Base-by-base conservation (phyloP, 345 rosid species). In the Boechera retrofracta region DNA sequence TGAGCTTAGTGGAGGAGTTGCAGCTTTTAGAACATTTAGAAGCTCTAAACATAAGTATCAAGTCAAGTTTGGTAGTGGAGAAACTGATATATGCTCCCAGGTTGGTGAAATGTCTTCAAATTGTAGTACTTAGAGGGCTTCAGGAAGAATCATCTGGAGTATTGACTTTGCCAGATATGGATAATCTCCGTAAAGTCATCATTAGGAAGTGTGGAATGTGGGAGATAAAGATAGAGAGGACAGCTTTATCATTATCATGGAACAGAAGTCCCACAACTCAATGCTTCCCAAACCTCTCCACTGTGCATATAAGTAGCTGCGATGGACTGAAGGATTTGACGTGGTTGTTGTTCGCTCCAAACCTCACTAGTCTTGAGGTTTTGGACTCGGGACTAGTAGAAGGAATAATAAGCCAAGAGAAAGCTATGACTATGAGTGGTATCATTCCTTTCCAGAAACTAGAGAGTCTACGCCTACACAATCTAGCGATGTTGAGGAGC, bases 321-420 rank as follows among this genome's bases (percentile, higher is more conserved):
- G 13, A 13, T 9, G 6, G 33, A 36, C 21, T 69, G n/a, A 62
- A 45, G 32, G 80, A 77, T 63, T 36, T 77, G 75, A 69, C 75
- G 4, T 69, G 75, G 80, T 36, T 77, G 26, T 18, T 72, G 24
- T 26, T 12, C 5, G 76, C 76, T 45, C 76, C 68, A 4, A 72
- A 61, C 29, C 76, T 60, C 10, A 31, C 44, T 15, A 11, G 1
- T 6, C 65, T 71, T 2, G n/a, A 10, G 10, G 33, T 57, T 45
- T 3, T 10, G n/a, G 6, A n/a, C 13, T 29, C 29, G 0, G 6
- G 1, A 4, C 11, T 45, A 3, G 42, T 59, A 32, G 58, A 72
- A 42, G 57, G 0, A 11, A 45, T 72, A 60, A 61, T 62, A 26
- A 72, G 29, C 29, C 5, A 26, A 48, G 58, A 60, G 33, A 72